Conservation (phyloP, 495 filamentous ascomycete genomes). For the Barbatosphaeria neglecta region DNA sequence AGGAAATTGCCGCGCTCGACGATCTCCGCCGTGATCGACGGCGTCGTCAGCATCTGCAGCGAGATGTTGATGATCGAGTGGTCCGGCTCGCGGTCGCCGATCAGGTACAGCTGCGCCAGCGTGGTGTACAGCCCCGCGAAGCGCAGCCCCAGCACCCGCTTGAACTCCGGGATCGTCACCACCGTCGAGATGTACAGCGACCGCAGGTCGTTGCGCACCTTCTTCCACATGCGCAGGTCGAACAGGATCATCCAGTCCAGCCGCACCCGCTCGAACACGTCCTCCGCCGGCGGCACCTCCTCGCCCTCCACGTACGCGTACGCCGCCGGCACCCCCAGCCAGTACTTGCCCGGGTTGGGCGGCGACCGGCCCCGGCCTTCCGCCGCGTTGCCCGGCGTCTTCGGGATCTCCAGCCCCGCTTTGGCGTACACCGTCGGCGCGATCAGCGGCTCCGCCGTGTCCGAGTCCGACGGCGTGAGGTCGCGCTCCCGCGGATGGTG, state of each 20-base stretch:
- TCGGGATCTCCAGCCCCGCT: conserved; percentile 44
- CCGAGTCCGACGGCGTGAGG: conserved; percentile 48
- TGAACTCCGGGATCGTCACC: conserved; percentile 88
- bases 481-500: conserved; percentile 36
- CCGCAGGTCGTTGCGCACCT: conserved; percentile 75
- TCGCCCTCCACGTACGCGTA: conserved; percentile 48
- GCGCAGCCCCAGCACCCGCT: conserved; percentile 83
- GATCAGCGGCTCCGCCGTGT: conserved; percentile 46
- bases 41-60: conserved; percentile 89
- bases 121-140: conserved; percentile 91
- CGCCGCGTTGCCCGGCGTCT: conserved; percentile 34
- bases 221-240: conserved; percentile 94
- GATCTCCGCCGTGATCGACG: conserved; percentile 89
- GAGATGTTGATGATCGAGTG: conserved; percentile 98
- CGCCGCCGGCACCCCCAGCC: conserved; percentile 66
- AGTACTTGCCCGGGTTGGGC: conserved; percentile 58
- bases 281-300: conserved; percentile 59
- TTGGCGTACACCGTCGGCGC: conserved; percentile 41
- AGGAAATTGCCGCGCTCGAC: conserved; percentile 93
- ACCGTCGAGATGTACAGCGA: conserved; percentile 95
- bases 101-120: conserved; percentile 86
- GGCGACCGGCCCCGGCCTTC: conserved; percentile 16
- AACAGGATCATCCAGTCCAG: conserved; percentile 96
- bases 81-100: conserved; percentile 92
- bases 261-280: conserved; percentile 76